Base-by-base conservation (phyloP, 805 yeast genomes). In the Millerozyma acaciae region DNA sequence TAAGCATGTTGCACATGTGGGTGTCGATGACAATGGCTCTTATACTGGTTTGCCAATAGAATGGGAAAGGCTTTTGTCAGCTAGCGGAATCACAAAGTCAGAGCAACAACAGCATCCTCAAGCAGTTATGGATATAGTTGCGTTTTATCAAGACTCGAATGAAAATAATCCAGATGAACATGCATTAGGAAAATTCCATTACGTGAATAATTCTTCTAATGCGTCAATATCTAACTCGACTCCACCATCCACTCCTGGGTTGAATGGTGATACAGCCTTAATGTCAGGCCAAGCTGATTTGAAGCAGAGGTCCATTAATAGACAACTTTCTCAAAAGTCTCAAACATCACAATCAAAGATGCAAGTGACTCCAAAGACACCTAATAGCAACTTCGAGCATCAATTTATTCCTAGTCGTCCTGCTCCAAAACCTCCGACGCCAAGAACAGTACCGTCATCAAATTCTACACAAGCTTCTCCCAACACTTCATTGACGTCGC, bases 61-160 rank as follows among this genome's bases (percentile, higher is more conserved):
- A 50, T 93, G 98, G 98, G 87, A 87, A 42, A 74, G 76, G 41
- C 67, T 89, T 21, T 68, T 93, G 33, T 73, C 81, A 8, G 84
- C 93, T 2, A 83, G 88, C 48, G 96, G 96, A 33, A 88, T 93
- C 38, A 78, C 96, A 5, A 78, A 75, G 42, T 83, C 76, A 42
- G 98, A 93, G 50, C 95, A 87, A 61, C 80, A 81, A 52, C 84
- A 82, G 40, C 86, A 93, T 57, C 96, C 97, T 2, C 89, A 86
- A 56, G 96, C 96, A 1, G 95, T 93, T 4, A 83, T 83, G 71
- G 95, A 87, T 50, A 88, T 85, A 39, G 87, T 87, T 17, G 87
- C 85, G 27, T 87, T 87, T 53, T 87, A 87, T 57, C 85, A 80
- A 49, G 83, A 79, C 44, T 52, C 62, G 6, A 62, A 57, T 41